Evolutionary conservation across 371 early-diverging fungal genomes (phyloP), one percentile per base, ranked within the genome.

Genomic region (Encephalitozoon hellem): DNA sequence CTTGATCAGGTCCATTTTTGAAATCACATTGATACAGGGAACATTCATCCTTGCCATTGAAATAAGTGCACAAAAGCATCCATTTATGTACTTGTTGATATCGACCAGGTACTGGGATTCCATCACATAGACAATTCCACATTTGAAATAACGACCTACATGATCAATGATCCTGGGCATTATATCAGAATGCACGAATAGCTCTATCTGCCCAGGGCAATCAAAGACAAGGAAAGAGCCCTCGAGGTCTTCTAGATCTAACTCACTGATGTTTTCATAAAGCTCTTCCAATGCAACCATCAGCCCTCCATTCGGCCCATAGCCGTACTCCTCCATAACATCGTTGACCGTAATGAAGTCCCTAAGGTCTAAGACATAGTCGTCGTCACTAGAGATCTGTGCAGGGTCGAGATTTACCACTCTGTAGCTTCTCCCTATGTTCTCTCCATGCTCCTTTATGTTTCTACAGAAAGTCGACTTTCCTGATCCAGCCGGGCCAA

Each of bases 151-250:
- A 55, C 85, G 85, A 47, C 88, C 86, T 26, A 97, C 77, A 15
- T 86, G 80, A 47, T 89, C 88, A 34, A 92, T 89, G 43, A 95
- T 69, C 12, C 88, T 87, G 54, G 88, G 87, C 91, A 97, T 93
- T 65, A 94, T 90, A 15, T 91, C 90, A 49, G 92, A 91, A 83
- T 96, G 96, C n/a, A 96, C 94, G 85, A 96, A 99, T 45, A 97
- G 87, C 84, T 98, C 97, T 68, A 97, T 94, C 85, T 97, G 96
- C 0, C 99, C 98, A n/a, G 99, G 99, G 79, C 96, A 96, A 84
- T 98, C 99, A 73, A 97, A 89, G 47, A 98, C 90, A 65, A 96
- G 85, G 79, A 93, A 96, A 72, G 94, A 94, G 79, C 94, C 94
- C 52, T 92, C 91, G 77, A 89, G 93, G 67, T 89, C 88, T 81